Conservation (phyloP, 345 rosid genomes). For the Bruguiera parviflora region DNA sequence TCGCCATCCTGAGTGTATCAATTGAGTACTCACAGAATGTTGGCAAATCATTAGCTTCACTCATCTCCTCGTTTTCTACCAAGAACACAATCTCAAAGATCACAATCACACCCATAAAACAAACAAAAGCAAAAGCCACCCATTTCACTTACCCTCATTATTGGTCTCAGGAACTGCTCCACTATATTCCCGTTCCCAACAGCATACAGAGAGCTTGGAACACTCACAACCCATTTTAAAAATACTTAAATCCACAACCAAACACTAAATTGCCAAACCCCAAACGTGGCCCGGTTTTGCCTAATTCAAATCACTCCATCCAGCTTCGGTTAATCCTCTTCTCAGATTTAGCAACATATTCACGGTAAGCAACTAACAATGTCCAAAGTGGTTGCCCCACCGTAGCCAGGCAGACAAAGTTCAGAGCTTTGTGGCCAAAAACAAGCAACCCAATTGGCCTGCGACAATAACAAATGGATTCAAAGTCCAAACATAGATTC, state of each 20-base stretch:
- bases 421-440: neutral
- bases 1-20: conserved; percentile 40
- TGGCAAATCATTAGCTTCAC: conserved; percentile 26
- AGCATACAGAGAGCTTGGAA: conserved; percentile 38
- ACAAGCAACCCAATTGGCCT: conserved; percentile 9
- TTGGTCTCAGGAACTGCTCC: conserved; percentile 25
- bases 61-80: conserved; percentile 27
- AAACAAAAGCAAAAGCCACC: conserved; percentile 9
- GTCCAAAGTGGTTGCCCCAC: neutral
- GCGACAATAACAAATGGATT: neutral
- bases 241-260: conserved; percentile 8
- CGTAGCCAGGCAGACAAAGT: neutral
- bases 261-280: neutral
- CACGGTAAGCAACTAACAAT: neutral
- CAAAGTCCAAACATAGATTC: conserved; percentile 9
- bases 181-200: conserved; percentile 30
- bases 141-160: conserved; percentile 32
- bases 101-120: conserved; percentile 5
- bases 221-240: conserved; percentile 43
- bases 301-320: conserved; percentile 13
- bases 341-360: neutral
- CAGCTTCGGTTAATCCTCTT: conserved; percentile 4
- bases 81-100: conserved; percentile 11
- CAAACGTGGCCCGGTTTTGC: neutral
- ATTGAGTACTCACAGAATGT: conserved; percentile 34